These are phyloP conservation scores for Thraustotheca clavata DNA, from an alignment of 352 stramenopile genomes.

Conservation along the genomic window DNA sequence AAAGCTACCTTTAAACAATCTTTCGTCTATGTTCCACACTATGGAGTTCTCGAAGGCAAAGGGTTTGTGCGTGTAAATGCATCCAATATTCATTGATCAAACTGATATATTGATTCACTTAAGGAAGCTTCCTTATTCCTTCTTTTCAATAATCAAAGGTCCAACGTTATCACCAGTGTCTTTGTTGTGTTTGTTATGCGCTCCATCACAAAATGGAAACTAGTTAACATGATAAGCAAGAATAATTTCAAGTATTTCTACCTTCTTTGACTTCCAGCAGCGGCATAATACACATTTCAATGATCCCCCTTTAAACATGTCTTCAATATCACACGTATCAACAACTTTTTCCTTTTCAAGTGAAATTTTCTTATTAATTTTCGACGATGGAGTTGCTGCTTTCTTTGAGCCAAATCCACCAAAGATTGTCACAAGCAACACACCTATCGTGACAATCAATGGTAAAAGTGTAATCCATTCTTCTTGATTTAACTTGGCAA, in stretches of 20 bases:
- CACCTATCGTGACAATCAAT: conserved; percentile 64
- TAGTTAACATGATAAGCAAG: conserved; percentile 14
- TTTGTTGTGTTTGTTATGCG: conserved; percentile 84
- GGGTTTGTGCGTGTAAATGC: not conserved
- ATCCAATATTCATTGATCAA: not conserved
- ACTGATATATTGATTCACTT: not conserved
- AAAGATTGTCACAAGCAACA: conserved; percentile 67
- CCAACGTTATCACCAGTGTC: conserved; percentile 77
- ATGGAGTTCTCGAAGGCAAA: conserved; percentile 18
- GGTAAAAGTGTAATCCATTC: conserved; percentile 79
- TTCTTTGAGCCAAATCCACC: conserved; percentile 38
- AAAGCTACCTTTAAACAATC: conserved; percentile 15
- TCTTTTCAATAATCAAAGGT: conserved; percentile 61
- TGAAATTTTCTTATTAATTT: conserved; percentile 57
- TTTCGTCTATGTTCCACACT: conserved; percentile 14
- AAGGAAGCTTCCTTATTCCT: conserved; percentile 25
- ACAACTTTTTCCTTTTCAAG: conserved; percentile 81
- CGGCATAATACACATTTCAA: conserved; percentile 75
- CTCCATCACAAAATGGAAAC: conserved; percentile 72
- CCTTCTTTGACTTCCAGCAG: conserved; percentile 86
- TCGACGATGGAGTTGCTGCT: conserved; percentile 40
- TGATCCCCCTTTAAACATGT: conserved; percentile 62
- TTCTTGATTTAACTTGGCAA: conserved; percentile 66
- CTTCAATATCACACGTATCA: conserved; percentile 66
- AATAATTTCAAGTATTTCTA: conserved; percentile 13